Base-by-base conservation (phyloP, 495 filamentous ascomycete genomes). In the Penicillium longicatenatum region DNA sequence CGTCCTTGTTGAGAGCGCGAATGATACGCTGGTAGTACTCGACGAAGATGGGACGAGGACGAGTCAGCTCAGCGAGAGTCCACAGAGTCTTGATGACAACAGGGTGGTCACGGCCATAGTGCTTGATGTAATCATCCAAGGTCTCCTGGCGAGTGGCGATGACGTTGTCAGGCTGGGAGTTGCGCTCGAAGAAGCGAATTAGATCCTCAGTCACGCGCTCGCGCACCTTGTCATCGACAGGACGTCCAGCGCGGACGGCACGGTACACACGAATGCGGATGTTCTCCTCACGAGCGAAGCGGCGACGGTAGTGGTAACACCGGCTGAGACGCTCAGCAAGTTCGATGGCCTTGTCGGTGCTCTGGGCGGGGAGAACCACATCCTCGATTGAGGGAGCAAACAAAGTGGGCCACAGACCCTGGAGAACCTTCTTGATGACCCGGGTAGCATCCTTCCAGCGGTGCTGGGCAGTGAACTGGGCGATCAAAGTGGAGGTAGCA, bases 11-110 rank as follows among this genome's bases (percentile, higher is more conserved):
- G 44, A 76, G 39, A 17, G 67, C 60, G 16, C 51, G 52, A 17
- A 76, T 64, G 26, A 76, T 73, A 30, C 64, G 73, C 39, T 69
- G 68, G 47, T 76, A 76, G 56, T 76, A 76, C 39, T 72, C 70
- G 8, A 76, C 58, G 12, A 64, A 73, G 19, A 69, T 57, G 2
- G 71, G 65, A 19, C 67, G 67, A 22, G 69, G 71, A 14, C 63
- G 61, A 45, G 74, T 72, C n/a, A 73, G 54, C 58, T 73, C 63
- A 17, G 73, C 73, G 39, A 76, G 52, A 6, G 50, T 67, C 70
- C 70, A 73, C 1, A 76, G 65, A 47, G 69, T 55, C 58, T 70
- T 67, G 45, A 76, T 60, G 20, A 74, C 73, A 35, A 61, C 59
- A 10, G 67, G 52, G 50, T 74, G 68, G 19, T 70, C 64, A 11